These are phyloP conservation scores for Aspergillus sp. DNA, from an alignment of 2,329 filamentous ascomycete genomes.

Conservation along the genomic window DNA sequence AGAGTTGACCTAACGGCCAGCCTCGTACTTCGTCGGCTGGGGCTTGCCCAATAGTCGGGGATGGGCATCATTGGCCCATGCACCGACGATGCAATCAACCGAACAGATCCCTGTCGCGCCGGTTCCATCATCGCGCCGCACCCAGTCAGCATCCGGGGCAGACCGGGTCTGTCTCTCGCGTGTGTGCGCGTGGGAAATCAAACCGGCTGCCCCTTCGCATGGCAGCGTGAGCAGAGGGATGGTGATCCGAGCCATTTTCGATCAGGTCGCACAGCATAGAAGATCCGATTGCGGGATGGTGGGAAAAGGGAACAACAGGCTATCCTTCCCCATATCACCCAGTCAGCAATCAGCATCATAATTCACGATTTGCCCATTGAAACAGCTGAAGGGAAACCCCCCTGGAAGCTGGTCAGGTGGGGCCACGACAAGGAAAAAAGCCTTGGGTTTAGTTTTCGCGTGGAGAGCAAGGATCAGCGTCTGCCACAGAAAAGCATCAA, in stretches of 20 bases:
- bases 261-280: neutral
- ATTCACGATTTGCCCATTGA: too few species aligned
- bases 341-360: too few species aligned
- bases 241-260: neutral
- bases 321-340: neutral
- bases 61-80: neutral
- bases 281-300: neutral
- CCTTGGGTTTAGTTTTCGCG: constrained; percentile 15
- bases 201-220: neutral
- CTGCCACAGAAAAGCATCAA: constrained; percentile 3
- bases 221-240: neutral
- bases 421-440: neutral
- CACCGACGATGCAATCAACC: constrained; percentile 4
- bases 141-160: neutral
- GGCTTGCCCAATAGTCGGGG: neutral
- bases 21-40: neutral
- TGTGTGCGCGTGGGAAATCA: neutral
- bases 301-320: neutral
- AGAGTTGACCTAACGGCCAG: neutral
- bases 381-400: neutral
- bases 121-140: neutral
- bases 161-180: neutral
- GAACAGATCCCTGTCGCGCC: constrained; percentile 1
- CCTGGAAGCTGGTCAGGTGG: neutral
- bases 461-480: constrained; percentile 25